phyloP scores from a whole-genome alignment of 768 basidiomycete species.

The Lentinus tigrinus region DNA sequence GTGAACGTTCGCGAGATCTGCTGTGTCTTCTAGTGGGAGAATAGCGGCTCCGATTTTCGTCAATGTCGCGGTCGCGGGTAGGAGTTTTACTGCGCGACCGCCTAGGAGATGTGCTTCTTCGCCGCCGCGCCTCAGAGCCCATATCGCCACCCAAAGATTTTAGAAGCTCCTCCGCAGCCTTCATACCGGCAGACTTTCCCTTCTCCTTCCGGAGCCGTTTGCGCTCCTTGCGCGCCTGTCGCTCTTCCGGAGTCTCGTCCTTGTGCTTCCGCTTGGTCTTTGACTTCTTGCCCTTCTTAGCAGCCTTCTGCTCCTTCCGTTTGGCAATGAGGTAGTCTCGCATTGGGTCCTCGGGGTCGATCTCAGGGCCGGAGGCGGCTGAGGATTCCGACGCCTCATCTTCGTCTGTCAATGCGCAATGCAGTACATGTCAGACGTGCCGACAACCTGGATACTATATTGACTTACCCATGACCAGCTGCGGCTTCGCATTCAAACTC shows the following conservation, averaged over 20 bases:
- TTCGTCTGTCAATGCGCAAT: slow-evolving; percentile 38
- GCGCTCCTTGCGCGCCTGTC: slow-evolving; percentile 68
- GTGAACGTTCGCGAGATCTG: slow-evolving; percentile 10
- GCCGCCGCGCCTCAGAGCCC: background rate
- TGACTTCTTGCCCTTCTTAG: slow-evolving; percentile 55
- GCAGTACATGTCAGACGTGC: background rate
- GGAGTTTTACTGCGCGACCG: slow-evolving; percentile 19
- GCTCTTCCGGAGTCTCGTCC: slow-evolving; percentile 79
- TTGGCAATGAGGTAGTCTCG: slow-evolving; percentile 84
- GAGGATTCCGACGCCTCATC: slow-evolving; percentile 64
- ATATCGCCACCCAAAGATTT: slow-evolving; percentile 41
- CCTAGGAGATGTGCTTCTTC: slow-evolving; percentile 9
- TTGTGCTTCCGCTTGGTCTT: slow-evolving; percentile 69
- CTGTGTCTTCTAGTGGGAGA: slow-evolving; percentile 8
- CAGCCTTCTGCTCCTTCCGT: slow-evolving; percentile 66
- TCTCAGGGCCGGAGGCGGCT: slow-evolving; percentile 57
- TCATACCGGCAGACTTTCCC: slow-evolving; percentile 58
- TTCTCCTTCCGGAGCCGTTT: slow-evolving; percentile 66
- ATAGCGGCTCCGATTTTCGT: slow-evolving; percentile 6
- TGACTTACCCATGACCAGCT: slow-evolving; percentile 53
- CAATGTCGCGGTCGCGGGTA: slow-evolving; percentile 2
- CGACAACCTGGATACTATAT: slow-evolving; percentile 28
- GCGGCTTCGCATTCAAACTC: slow-evolving; percentile 83
- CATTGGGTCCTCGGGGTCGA: slow-evolving; percentile 99
- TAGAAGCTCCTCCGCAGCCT: slow-evolving; percentile 67